Evolutionary conservation across 1,284 basidiomycete genomes (phyloP).

Genomic region (Marasmius fiardii): DNA sequence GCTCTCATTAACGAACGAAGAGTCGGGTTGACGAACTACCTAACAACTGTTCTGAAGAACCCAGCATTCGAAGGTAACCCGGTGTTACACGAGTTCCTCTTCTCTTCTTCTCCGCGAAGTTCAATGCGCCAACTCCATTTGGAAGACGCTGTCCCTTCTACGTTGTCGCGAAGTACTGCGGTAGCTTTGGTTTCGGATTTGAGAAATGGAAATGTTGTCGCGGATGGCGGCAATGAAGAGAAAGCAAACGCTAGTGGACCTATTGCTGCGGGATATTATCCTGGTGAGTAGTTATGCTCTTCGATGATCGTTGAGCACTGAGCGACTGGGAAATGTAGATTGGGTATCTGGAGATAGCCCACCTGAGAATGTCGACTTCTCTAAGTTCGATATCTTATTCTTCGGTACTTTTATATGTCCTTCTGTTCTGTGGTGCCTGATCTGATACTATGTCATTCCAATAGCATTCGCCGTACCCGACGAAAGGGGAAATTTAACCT

Average conservation of each 20-base stretch:
- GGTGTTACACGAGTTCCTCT: slow-evolving; percentile 37
- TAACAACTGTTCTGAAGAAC: slow-evolving; percentile 34
- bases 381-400: slow-evolving; percentile 69
- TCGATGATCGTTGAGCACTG: not conserved
- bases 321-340: slow-evolving; percentile 34
- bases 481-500: slow-evolving; percentile 51
- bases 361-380: slow-evolving; percentile 68
- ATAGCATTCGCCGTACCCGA: slow-evolving; percentile 73
- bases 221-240: too few species aligned
- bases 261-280: slow-evolving; percentile 53
- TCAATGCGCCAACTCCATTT: slow-evolving; percentile 25
- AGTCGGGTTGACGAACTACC: slow-evolving; percentile 39
- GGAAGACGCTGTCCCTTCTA: slow-evolving; percentile 44
- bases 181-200: slow-evolving; percentile 2
- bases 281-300: slow-evolving; percentile 17
- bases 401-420: slow-evolving; percentile 39
- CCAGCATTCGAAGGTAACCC: slow-evolving; percentile 30
- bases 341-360: slow-evolving; percentile 58
- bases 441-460: not conserved
- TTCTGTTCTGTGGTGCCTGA: not conserved
- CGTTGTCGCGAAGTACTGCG: slow-evolving; percentile 40
- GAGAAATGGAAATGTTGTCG: too few species aligned
- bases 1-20: slow-evolving; percentile 50
- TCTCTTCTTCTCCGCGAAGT: slow-evolving; percentile 24
- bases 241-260: slow-evolving; percentile 18